phyloP scores from a whole-genome alignment of 129 eudicot species.

The Rutidosis leptorrhynchoides region DNA sequence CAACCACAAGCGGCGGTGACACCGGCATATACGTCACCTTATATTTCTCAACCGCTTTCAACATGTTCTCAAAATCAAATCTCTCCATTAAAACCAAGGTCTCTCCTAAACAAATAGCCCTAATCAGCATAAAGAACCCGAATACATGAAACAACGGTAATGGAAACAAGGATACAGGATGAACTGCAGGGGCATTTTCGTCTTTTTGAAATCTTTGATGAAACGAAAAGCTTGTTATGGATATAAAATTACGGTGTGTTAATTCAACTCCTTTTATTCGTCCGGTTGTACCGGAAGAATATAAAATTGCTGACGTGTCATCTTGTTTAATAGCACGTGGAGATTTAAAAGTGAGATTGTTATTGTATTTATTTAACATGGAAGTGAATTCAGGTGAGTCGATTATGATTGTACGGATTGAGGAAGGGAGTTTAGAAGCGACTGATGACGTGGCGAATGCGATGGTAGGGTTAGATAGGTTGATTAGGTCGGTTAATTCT shows the following conservation, averaged over 20 bases:
- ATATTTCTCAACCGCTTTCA: conserved; percentile 72
- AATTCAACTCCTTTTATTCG: conserved; percentile 77
- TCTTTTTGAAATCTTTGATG: conserved; percentile 16
- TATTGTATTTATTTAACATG: conserved; percentile 32
- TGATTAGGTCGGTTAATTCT: conserved; percentile 64
- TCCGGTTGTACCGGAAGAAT: conserved; percentile 94
- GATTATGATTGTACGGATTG: conserved; percentile 33
- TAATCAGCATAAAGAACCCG: conserved; percentile 73
- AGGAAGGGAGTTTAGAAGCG: conserved; percentile 39
- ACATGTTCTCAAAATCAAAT: conserved; percentile 72
- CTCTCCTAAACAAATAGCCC: conserved; percentile 63
- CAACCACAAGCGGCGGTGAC: conserved; percentile 92
- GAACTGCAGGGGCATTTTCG: conserved; percentile 7
- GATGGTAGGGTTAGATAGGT: conserved; percentile 46
- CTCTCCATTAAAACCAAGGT: conserved; percentile 62
- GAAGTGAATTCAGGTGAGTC: conserved; percentile 57
- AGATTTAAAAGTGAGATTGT: background rate
- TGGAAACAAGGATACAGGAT: conserved; percentile 53
- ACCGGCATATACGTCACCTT: conserved; percentile 82
- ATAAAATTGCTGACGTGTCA: conserved; percentile 71
- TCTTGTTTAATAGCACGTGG: conserved; percentile 34
- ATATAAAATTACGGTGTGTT: conserved; percentile 71
- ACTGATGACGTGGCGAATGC: conserved; percentile 52
- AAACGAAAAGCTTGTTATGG: conserved; percentile 33
- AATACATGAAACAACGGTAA: conserved; percentile 91